These are phyloP conservation scores for Stagonosporopsis vannaccii DNA, from an alignment of 2,329 filamentous ascomycete species.

Conservation along the genomic window DNA sequence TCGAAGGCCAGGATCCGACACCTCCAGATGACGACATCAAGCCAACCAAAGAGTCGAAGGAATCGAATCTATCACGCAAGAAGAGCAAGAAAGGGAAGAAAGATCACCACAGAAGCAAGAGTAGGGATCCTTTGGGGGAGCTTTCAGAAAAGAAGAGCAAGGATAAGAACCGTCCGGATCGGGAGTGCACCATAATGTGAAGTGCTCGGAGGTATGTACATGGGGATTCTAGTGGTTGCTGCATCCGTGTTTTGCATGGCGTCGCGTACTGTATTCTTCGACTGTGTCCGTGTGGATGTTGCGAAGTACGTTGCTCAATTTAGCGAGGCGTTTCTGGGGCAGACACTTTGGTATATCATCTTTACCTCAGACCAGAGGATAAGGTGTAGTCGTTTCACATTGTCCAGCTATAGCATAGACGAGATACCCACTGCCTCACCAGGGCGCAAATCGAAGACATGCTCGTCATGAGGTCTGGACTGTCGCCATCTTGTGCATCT, in stretches of 20 bases:
- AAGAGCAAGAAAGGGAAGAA: constrained; percentile 45
- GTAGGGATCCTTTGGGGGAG: constrained; percentile 47
- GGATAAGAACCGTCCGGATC: constrained; percentile 47
- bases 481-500: too few species aligned
- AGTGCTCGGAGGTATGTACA: neutral
- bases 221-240: neutral
- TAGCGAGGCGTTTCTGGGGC: constrained; percentile 35
- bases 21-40: constrained; percentile 18
- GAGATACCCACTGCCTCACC: constrained; percentile 30
- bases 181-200: constrained; percentile 57
- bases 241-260: neutral
- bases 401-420: constrained; percentile 26
- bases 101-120: constrained; percentile 50
- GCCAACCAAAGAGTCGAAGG: constrained; percentile 35
- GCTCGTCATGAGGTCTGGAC: neutral
- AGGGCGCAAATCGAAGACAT: neutral
- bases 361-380: neutral
- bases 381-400: neutral
- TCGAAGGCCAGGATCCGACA: constrained; percentile 11
- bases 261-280: constrained; percentile 8
- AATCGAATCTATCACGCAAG: constrained; percentile 29
- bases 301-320: constrained; percentile 15
- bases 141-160: constrained; percentile 38
- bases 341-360: constrained; percentile 11
- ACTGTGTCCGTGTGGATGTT: neutral